These are phyloP conservation scores for Mucor saturninus DNA, from an alignment of 371 early-diverging fungal species.

Conservation along the genomic window DNA sequence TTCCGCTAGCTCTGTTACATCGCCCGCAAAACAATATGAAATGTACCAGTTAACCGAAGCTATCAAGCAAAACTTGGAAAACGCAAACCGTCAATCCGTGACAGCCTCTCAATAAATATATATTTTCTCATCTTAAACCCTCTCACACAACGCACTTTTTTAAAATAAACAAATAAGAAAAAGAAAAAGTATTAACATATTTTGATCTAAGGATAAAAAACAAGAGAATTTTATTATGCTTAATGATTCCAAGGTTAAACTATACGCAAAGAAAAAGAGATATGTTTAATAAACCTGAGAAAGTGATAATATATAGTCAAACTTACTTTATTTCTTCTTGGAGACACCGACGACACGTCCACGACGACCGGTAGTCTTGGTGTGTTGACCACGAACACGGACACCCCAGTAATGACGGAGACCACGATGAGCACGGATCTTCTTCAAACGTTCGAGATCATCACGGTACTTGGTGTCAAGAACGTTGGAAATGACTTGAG, in stretches of 20 bases:
- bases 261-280: neutral
- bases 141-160: neutral
- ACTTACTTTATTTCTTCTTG: conserved; percentile 88
- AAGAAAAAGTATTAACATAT: neutral
- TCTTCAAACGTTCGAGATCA: conserved; percentile 96
- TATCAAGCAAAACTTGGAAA: conserved; percentile 8
- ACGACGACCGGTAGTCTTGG: conserved; percentile 98
- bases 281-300: neutral
- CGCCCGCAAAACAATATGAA: conserved; percentile 30
- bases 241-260: conserved; percentile 5
- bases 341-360: conserved; percentile 97
- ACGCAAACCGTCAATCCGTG: neutral
- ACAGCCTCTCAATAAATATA: neutral
- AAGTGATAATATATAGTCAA: neutral
- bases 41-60: conserved; percentile 18
- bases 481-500: conserved; percentile 94
- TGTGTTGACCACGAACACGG: conserved; percentile 95
- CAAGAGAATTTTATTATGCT: conserved; percentile 10
- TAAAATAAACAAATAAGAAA: neutral
- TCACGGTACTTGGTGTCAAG: conserved; percentile 97
- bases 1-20: conserved; percentile 24
- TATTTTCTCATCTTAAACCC: neutral
- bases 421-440: conserved; percentile 95
- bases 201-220: conserved; percentile 1
- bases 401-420: conserved; percentile 98